Evolutionary conservation across 495 filamentous ascomycete genomes (phyloP).

Genomic region (Lophium mytilinum): DNA sequence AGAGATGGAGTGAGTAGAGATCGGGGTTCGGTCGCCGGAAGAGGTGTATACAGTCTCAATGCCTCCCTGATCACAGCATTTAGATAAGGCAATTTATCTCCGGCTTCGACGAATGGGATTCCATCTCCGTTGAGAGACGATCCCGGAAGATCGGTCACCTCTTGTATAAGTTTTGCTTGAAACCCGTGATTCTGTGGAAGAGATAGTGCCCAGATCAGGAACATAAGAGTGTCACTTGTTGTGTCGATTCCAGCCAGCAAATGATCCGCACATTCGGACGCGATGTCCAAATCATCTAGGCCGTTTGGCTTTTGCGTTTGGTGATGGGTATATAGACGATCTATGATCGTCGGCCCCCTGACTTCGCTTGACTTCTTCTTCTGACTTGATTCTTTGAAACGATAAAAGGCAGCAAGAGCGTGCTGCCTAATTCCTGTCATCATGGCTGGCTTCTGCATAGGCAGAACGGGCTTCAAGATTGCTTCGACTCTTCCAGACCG

Average conservation of each 20-base stretch:
- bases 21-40: slow-evolving; percentile 11
- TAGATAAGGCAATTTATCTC: slow-evolving; percentile 5
- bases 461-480: slow-evolving; percentile 24
- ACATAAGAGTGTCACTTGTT: slow-evolving; percentile 35
- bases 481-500: slow-evolving; percentile 25
- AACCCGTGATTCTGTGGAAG: slow-evolving; percentile 22
- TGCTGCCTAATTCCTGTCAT: slow-evolving; percentile 34
- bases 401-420: slow-evolving; percentile 25
- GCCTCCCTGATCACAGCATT: slow-evolving; percentile 11
- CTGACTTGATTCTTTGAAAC: slow-evolving; percentile 5
- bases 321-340: slow-evolving; percentile 9
- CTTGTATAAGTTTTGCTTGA: slow-evolving; percentile 26
- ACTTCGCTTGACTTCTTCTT: neutral
- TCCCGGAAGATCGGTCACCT: slow-evolving; percentile 16
- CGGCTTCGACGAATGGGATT: neutral
- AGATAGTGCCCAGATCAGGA: slow-evolving; percentile 33
- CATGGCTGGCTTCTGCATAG: slow-evolving; percentile 31
- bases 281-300: slow-evolving; percentile 25
- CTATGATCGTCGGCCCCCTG: neutral
- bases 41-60: slow-evolving; percentile 7
- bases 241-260: slow-evolving; percentile 32
- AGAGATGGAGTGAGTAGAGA: neutral
- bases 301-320: slow-evolving; percentile 17
- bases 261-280: slow-evolving; percentile 31
- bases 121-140: neutral